Base-by-base conservation (phyloP, 257 asterid species). In the Pogostemon cablin region DNA sequence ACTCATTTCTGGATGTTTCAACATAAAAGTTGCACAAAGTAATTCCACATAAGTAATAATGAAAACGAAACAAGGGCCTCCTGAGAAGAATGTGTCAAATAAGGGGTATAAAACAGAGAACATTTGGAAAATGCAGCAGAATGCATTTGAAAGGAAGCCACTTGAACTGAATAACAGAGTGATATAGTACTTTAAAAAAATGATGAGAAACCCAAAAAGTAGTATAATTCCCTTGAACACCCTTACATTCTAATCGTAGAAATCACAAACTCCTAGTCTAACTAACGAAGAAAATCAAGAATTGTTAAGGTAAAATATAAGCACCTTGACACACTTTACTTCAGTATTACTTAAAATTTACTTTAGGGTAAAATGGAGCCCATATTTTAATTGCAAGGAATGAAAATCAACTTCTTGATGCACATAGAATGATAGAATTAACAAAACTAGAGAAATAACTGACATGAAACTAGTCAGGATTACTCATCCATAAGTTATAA, bases 71-170 rank as follows among this genome's bases (percentile, higher is more conserved):
- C 25, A 40, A 49, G n/a, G 35, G 15, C 9, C 70, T 6, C 44
- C n/a, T 32, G 34, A 68, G 40, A 41, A 41, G 42, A 7, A 40
- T 25, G 42, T 53, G 32, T 52, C 50, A 15, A 17, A 4, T 15
- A 40, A 17, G 41, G 34, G 32, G 17, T 40, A 11, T 12, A 25
- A 68, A 25, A 38, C 38, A 67, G 50, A 65, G 44, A 63, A 10
- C 6, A 52, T 39, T 39, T 40, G 53, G 49, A 53, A 52, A 67
- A 17, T 68, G 40, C 73, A 55, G 6, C 55, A 55, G 9, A 40
- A 42, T 55, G 44, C 15, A 55, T 15, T 55, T 8, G n/a, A 34
- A 56, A 10, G 44, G 46, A 6, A 52, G 25, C 49, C 38, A 37
- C 42, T 41, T 54, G 65, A 50, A 15, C 12, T 32, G 0, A 6